These are phyloP conservation scores for Chlorella sorokiniana DNA, from an alignment of 139 green algal genomes.

Conservation along the genomic window DNA sequence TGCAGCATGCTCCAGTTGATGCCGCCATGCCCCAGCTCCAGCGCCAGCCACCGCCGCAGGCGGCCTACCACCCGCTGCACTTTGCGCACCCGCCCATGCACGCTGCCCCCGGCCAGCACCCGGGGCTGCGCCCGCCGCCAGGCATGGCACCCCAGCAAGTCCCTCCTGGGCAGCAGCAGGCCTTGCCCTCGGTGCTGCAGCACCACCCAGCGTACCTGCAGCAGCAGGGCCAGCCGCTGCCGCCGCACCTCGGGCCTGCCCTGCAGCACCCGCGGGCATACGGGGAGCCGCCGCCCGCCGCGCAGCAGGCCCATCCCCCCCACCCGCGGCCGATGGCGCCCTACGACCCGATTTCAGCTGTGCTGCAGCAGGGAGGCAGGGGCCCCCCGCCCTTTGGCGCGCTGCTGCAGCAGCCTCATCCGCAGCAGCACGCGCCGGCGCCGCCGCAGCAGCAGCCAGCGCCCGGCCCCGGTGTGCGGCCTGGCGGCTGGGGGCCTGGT, in stretches of 20 bases:
- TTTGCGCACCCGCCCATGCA: not conserved
- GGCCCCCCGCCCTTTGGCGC: too few relatives aligned
- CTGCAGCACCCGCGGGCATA: not conserved
- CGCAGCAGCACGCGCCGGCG: not conserved
- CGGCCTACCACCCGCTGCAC: not conserved
- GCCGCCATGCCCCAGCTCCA: not conserved
- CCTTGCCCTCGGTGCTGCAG: too few relatives aligned
- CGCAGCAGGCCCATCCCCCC: not conserved
- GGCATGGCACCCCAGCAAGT: not conserved
- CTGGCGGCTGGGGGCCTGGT: not conserved
- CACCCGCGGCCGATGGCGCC: not conserved
- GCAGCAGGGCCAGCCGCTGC: slow-evolving; percentile 10
- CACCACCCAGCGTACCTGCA: not conserved
- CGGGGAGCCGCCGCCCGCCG: not conserved
- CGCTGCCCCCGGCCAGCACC: not conserved
- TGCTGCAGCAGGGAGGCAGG: not conserved
- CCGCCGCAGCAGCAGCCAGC: not conserved
- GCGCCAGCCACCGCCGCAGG: slow-evolving; percentile 25
- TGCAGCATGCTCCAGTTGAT: not conserved
- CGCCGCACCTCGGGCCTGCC: not conserved
- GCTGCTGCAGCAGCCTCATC: not conserved
- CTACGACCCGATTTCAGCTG: not conserved
- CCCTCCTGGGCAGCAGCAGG: not conserved
- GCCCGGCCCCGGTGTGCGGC: not conserved
- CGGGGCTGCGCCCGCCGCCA: not conserved